phyloP scores from a whole-genome alignment of 306 rosid genomes.

The Trichosanthes truncata region DNA sequence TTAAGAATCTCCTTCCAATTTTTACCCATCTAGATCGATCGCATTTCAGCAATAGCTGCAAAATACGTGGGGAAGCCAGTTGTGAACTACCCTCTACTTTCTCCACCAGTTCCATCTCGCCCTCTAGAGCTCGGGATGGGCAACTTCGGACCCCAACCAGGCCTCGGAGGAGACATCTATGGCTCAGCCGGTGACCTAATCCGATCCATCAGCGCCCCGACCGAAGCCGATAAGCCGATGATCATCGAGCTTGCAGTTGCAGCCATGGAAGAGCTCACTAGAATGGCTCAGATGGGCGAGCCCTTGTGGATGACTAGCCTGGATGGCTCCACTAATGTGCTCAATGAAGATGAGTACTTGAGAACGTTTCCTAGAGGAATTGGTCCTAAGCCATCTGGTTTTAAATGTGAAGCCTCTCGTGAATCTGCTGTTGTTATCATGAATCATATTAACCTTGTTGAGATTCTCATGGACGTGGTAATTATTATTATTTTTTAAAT shows the following conservation, averaged over 20 bases:
- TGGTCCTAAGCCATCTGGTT: conserved; percentile 61
- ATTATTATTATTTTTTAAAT: not conserved
- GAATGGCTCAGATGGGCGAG: conserved; percentile 86
- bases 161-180: conserved; percentile 50
- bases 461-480: conserved; percentile 97
- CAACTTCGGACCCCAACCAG: conserved; percentile 47
- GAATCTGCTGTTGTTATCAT: conserved; percentile 77
- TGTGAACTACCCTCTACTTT: conserved; percentile 58
- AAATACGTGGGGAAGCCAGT: conserved; percentile 91
- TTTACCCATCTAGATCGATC: conserved; percentile 44
- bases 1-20: not conserved
- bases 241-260: conserved; percentile 90
- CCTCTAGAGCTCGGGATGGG: conserved; percentile 58
- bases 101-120: conserved; percentile 60
- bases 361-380: conserved; percentile 75
- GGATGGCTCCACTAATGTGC: conserved; percentile 40
- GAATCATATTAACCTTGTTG: conserved; percentile 82
- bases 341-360: conserved; percentile 74
- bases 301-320: conserved; percentile 82
- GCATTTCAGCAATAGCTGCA: conserved; percentile 90
- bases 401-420: conserved; percentile 69
- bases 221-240: conserved; percentile 79
- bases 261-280: conserved; percentile 81
- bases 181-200: conserved; percentile 56
- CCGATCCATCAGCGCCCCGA: conserved; percentile 53